Evolutionary conservation across 169 alveolate genomes (phyloP), one percentile per base, ranked within the genome.

Genomic region (Theileria annulata): DNA sequence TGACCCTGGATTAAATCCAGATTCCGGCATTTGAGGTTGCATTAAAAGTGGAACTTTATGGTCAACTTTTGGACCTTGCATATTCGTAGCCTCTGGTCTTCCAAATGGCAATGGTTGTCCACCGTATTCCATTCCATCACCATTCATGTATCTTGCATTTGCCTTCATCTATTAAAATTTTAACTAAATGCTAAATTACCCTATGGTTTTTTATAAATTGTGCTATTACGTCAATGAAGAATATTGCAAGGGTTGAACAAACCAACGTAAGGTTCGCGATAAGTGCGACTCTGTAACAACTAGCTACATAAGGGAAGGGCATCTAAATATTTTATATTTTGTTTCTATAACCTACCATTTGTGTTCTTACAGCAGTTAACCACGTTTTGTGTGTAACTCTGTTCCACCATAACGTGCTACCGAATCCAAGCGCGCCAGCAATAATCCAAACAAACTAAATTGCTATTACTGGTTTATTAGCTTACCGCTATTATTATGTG

Each of bases 1-100:
- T 67, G 79, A 79, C 3, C 86, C 63, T 23, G 89, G 89, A 70
- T 82, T 82, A 21, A 82, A 63, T 5, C 81, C 80, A 19, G 79
- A 49, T 13, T 72, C 51, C 77, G 56, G 79, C 25, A 13, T 62
- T 19, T 6, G 62, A 15, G 28, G 71, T 49, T 48, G 88, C 5
- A 17, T 21, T 66, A 69, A 33, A 9, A 23, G 48, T 6, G 76
- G 76, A 15, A 42, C 51, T 42, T 42, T 42, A 1, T 21, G 23
- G 15, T 35, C 67, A 13, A 12, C n/a, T 15, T 62, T 23, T 37
- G 33, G 71, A 5, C 56, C 56, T 47, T 56, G 79, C 71, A 72
- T 72, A 33, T 42, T 58, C 58, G 77, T 74, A 30, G 71, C 79
- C 4, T 62, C 35, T 13, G 66, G 48, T 17, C 30, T 63, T 35